Base-by-base conservation (phyloP, 2,329 filamentous ascomycete species). In the Xylariaceae sp. region DNA sequence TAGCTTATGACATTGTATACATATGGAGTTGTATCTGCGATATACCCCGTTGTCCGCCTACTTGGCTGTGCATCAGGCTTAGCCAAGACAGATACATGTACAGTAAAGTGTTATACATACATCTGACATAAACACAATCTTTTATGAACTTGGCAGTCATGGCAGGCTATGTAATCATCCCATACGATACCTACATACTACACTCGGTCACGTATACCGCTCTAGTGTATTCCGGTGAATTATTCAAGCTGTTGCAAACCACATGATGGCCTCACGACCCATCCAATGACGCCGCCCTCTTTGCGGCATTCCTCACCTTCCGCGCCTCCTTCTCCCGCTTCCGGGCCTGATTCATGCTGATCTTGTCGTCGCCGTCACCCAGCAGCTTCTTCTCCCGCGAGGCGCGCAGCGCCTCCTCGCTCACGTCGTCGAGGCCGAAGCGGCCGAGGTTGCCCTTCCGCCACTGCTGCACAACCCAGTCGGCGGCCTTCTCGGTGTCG, bases 381-480 rank as follows among this genome's bases (percentile, higher is more conserved):
- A 70, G 79, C 75, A 37, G 52, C 26, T 17, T 11, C 33, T 35
- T 11, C 33, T 35, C 33, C 4, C 15, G 33, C 17, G 33, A 36
- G 29, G 44, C 38, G 38, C 46, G 47, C 15, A 89, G 61, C 9
- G 74, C 71, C 39, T 78, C 76, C 30, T 77, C 74, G 16, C 71
- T 74, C 11, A 97, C 70, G 41, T 88, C 78, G 59, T 98, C 93
- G 24, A 98, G 71, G 16, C 89, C 67, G 57, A 94, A 93, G 31
- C 68, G 73, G 0, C 90, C 91, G 42, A 97, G 59, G 22, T 78
- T 68, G 2, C 93, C 93, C 18, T 72, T 74, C 38, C 90, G 78
- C 87, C 89, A 98, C 58, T 83, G 79, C 55, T 89, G 83, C 11
- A 97, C 75, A 43, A 95, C 71, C 75, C 87, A 88, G 28, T 89